Percentiles rank a stretch among this genome's conserved stretches.
Conservation (phyloP, 163 green algal genomes). For the Chloromonas sp. region DNA sequence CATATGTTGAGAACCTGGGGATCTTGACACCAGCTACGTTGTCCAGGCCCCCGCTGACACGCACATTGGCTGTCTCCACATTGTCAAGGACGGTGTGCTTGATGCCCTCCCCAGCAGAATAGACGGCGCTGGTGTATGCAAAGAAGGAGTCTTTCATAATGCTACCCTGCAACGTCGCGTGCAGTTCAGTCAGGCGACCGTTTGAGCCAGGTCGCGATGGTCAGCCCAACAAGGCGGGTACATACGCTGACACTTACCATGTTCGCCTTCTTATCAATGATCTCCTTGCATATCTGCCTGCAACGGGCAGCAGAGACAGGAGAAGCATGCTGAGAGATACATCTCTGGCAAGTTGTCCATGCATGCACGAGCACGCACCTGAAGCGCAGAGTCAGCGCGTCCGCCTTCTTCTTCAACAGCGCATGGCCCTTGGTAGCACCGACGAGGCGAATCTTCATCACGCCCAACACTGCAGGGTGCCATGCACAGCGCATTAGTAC, state of each 20-base stretch:
- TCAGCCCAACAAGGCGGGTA: background rate
- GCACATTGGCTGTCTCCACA: conserved; percentile 71
- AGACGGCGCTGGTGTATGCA: conserved; percentile 91
- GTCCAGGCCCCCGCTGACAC: conserved; percentile 60
- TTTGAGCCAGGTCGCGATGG: background rate
- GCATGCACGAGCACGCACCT: conserved; percentile 9
- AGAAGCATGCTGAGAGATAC: too few relatives aligned
- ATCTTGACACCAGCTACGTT: conserved; percentile 99
- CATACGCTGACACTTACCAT: conserved; percentile 29
- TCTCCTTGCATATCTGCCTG: conserved; percentile 88
- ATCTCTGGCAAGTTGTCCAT: background rate
- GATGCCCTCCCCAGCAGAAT: conserved; percentile 82
- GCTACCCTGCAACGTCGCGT: conserved; percentile 58
- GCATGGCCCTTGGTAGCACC: conserved; percentile 95
- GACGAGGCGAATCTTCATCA: conserved; percentile 90
- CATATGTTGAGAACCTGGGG: conserved; percentile 80
- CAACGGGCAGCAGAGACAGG: conserved; percentile 21
- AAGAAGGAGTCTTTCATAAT: conserved; percentile 92
- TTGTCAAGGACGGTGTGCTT: conserved; percentile 89
- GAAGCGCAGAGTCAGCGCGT: conserved; percentile 91
- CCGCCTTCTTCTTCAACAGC: conserved; percentile 99
- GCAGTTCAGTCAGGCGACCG: background rate
- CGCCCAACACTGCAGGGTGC: conserved; percentile 12
- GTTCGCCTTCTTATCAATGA: conserved; percentile 89
- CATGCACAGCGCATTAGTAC: background rate